phyloP scores from a whole-genome alignment of 1,139 yeast genomes.

The Pichia sp. region DNA sequence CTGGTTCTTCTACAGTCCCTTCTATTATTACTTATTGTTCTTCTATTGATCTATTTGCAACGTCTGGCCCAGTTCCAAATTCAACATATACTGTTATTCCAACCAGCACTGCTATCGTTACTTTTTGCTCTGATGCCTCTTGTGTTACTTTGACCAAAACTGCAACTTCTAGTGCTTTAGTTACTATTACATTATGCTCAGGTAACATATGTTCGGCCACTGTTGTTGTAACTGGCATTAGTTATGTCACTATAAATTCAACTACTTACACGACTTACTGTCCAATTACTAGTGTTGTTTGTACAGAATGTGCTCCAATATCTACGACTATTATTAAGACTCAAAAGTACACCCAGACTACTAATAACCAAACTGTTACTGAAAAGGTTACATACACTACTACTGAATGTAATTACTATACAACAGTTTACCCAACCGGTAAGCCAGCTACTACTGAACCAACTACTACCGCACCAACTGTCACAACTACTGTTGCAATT shows the following conservation, averaged over 20 bases:
- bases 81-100: constrained; percentile 4
- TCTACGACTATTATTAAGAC: constrained; percentile 25
- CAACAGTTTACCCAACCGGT: constrained; percentile 22
- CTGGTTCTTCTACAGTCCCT: constrained; percentile 10
- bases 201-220: constrained; percentile 36
- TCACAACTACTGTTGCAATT: constrained; percentile 18
- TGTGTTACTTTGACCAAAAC: constrained; percentile 13
- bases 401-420: constrained; percentile 18
- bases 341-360: constrained; percentile 30
- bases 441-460: not conserved
- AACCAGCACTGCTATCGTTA: constrained; percentile 25
- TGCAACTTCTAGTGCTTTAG: constrained; percentile 16
- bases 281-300: constrained; percentile 30
- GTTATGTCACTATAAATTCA: constrained; percentile 32
- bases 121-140: constrained; percentile 35
- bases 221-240: constrained; percentile 40
- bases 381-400: constrained; percentile 17
- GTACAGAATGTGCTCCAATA: constrained; percentile 10
- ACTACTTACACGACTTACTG: constrained; percentile 42
- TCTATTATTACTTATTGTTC: constrained; percentile 11
- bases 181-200: constrained; percentile 38
- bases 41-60: constrained; percentile 1
- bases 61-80: constrained; percentile 5
- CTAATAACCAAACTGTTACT: constrained; percentile 14
- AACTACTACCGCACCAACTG: constrained; percentile 23